Evolutionary conservation across 2,329 filamentous ascomycete species (phyloP).

Genomic region (Aspergillus sp.): DNA sequence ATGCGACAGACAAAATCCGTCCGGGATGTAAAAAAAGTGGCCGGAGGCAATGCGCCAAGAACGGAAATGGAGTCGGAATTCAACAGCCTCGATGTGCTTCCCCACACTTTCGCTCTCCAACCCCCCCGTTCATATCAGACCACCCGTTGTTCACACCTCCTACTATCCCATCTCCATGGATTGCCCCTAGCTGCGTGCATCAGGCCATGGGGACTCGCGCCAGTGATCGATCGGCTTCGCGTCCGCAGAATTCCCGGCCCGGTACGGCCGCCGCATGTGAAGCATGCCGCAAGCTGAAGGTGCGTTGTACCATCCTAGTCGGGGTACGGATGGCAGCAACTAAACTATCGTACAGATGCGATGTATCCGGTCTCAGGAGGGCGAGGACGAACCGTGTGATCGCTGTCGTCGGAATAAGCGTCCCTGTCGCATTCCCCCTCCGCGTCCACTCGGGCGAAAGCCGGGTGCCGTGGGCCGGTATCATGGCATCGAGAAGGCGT

Average conservation of each 20-base stretch:
- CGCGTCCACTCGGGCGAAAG: slow-evolving; percentile 24
- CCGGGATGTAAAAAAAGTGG: slow-evolving; percentile 10
- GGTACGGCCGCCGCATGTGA: slow-evolving; percentile 21
- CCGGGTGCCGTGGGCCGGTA: slow-evolving; percentile 28
- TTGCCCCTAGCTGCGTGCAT: not conserved
- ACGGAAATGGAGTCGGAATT: not conserved
- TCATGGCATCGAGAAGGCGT: slow-evolving; percentile 28
- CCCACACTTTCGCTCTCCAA: not conserved
- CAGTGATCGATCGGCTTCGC: not conserved
- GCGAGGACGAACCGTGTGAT: slow-evolving; percentile 19
- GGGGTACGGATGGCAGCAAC: too few relatives aligned
- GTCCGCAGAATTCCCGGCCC: not conserved
- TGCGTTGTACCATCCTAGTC: not conserved
- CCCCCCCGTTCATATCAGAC: not conserved
- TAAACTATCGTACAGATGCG: slow-evolving; percentile 17
- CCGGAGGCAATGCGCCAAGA: slow-evolving; percentile 1
- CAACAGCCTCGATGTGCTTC: not conserved
- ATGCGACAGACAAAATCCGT: not conserved
- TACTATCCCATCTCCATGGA: not conserved
- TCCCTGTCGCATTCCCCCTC: slow-evolving; percentile 22
- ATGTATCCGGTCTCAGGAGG: slow-evolving; percentile 18
- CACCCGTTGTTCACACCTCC: not conserved
- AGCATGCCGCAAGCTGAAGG: slow-evolving; percentile 24
- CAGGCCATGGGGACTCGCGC: not conserved
- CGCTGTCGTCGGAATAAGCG: slow-evolving; percentile 25